Evolutionary conservation across 306 rosid species (phyloP), one percentile per base, ranked within the genome.

Genomic region (Dalbergia oliveri): DNA sequence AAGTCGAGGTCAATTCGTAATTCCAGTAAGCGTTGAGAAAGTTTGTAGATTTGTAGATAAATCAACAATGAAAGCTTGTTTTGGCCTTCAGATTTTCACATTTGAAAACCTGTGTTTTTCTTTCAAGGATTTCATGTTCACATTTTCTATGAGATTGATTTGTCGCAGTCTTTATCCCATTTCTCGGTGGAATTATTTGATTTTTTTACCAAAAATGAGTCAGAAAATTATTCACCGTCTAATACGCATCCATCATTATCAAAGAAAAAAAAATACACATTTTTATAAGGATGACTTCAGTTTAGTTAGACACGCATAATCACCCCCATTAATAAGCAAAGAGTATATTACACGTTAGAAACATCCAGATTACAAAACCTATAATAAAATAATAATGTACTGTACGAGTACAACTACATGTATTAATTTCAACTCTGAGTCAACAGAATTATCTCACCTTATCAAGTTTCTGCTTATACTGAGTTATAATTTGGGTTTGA

Each of bases 311-410:
- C 60, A 54, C 60, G 13, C 63, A 57, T 57, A 57, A 57, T 19
- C 19, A 19, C 63, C 18, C 33, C 63, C 63, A 57, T 57, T 19
- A 18, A 57, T 8, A 57, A 57, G 11, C 63, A 19, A 19, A 57
- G 33, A 57, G 54, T 72, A 19, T 19, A 56, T 72, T 37, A 56
- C 21, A 72, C 77, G 66, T 57, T 72, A 14, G 37, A 56, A 56
- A 33, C 53, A 1, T 56, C 53, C 71, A 35, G 13, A 57, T 57
- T 57, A 9, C 63, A 18, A 19, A 57, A 9, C 63, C 63, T 21
- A 8, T 18, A 19, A 57, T 18, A 57, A 7, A 1, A 14, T 0
- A 13, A 0, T 51, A 51, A 51, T 50, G 14, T 51, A 47, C 53
- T 12, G 41, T 4, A 37, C 7, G 41, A 6, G 41, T 37, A 5